A percentile compares a stretch with the other conserved stretches of the same genome.
These are phyloP conservation scores for Boletus huronensis DNA, from an alignment of 768 basidiomycete genomes.

Conservation along the genomic window DNA sequence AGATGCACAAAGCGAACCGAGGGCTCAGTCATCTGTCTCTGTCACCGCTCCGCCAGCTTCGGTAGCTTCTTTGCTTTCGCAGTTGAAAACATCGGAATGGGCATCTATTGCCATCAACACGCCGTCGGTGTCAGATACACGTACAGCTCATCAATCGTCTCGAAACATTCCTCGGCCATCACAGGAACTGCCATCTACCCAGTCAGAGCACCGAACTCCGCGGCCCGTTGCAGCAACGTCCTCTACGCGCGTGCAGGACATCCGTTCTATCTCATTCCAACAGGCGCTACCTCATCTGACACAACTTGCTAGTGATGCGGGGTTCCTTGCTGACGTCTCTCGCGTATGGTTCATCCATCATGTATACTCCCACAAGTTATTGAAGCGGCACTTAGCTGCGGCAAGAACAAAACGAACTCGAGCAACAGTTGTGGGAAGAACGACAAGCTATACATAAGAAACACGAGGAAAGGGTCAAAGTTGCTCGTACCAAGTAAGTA, in stretches of 20 bases:
- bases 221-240: slow-evolving; percentile 5
- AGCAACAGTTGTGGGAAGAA: slow-evolving; percentile 66
- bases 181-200: slow-evolving; percentile 13
- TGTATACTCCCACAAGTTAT: slow-evolving; percentile 1
- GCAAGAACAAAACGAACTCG: slow-evolving; percentile 65
- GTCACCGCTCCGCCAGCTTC: slow-evolving; percentile 30
- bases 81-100: slow-evolving; percentile 42
- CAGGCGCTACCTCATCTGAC: slow-evolving; percentile 68
- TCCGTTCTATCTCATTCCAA: slow-evolving; percentile 56
- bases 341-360: slow-evolving; percentile 41
- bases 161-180: slow-evolving; percentile 8
- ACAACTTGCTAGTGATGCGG: slow-evolving; percentile 50
- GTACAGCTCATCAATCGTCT: slow-evolving; percentile 8
- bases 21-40: neutral
- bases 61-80: slow-evolving; percentile 64
- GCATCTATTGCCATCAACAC: slow-evolving; percentile 10
- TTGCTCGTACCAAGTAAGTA: slow-evolving; percentile 62
- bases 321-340: slow-evolving; percentile 46
- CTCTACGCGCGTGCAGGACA: slow-evolving; percentile 30
- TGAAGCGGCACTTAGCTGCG: slow-evolving; percentile 49
- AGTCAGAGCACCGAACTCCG: slow-evolving; percentile 12
- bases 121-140: slow-evolving; percentile 7
- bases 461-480: slow-evolving; percentile 69
- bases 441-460: slow-evolving; percentile 57
- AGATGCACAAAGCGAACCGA: slow-evolving; percentile 3